Base-by-base conservation (phyloP, 208 protist genomes). In the Spongospora subterranea region DNA sequence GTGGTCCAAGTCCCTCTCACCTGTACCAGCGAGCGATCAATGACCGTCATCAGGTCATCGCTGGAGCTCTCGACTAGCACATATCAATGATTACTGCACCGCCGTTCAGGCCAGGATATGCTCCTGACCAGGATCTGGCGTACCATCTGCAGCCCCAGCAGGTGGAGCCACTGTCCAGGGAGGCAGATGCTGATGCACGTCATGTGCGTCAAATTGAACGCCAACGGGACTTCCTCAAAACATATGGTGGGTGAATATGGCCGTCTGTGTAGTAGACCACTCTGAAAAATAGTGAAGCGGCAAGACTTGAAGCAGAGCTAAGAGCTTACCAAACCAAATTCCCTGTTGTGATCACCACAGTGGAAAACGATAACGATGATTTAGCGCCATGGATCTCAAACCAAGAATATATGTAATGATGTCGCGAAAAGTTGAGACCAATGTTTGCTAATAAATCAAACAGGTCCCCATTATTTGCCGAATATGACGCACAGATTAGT, bases 301-400 rank as follows among this genome's bases (percentile, higher is more conserved):
- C 71, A 20, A 6, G 71, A 35, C n/a, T 82, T 6, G 71, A 82
- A 43, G 71, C 71, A 6, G 71, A 82, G n/a, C n/a, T 82, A 17
- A 35, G n/a, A 35, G 71, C 71, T 13, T 82, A 82, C 35, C 71
- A 82, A 43, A 82, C n/a, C 17, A 35, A 43, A 43, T 35, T 82
- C n/a, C 71, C 71, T 82, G 71, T 40, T n/a, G 35, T 82, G 6
- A 6, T 43, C 17, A n/a, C 35, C 17, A n/a, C 71, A 35, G n/a
- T 82, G 17, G 71, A 82, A 6, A 82, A 82, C n/a, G 71, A 82
- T 35, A 82, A 43, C 71, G 71, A 82, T 43, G 71, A 82, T n/a
- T n/a, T 82, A n/a, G 35, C 71, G 71, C 71, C 71, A 39, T 82
- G 71, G 71, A 82, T 35, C 35, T 6, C n/a, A 6, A 82, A 82